Base-by-base conservation (phyloP, 73 alveolate species). In the Tetrahymena elliotti region DNA sequence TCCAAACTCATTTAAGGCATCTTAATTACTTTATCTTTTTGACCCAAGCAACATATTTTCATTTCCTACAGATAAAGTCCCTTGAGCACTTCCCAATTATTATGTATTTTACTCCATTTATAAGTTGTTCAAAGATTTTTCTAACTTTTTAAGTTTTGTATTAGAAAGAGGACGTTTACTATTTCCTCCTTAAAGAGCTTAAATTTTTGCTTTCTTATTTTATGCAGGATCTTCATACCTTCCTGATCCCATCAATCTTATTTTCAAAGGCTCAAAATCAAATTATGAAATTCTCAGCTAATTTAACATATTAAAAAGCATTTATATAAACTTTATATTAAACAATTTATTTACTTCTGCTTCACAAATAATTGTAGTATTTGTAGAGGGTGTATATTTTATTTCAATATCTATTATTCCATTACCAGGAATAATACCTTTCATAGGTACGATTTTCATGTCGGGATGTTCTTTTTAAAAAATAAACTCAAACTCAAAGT, bases 351-450 rank as follows among this genome's bases (percentile, higher is more conserved):
- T 83, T 94, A 94, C 96, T 35, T 97, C 98, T 93, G 97, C 96
- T 83, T 98, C 99, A 37, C 98, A 99, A 54, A 96, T 96, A n/a
- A 97, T 98, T 93, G 99, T 98, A 27, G 99, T 98, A 93, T 96
- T 97, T 38, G 97, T 97, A 84, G 98, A 93, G 0, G 99, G 99
- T 38, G 96, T 97, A 92, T 97, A 96, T 2, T 96, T 68, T 39
- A 98, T 93, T 38, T 98, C 97, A 84, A 98, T 97, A 15, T 54
- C 94, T 33, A 98, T 96, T 35, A 93, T 93, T 15, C 95, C 95
- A 96, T 96, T 96, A 18, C 98, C 99, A 6, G 96, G 96, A 1
- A 98, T 97, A 40, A 97, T 98, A 0, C 99, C 99, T 40, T 83
- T 83, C 93, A 97, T 53, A n/a, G 99, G 99, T 40, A 41, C 95